Conservation (phyloP, 2,329 filamentous ascomycete species). For the Xylaria sp. region DNA sequence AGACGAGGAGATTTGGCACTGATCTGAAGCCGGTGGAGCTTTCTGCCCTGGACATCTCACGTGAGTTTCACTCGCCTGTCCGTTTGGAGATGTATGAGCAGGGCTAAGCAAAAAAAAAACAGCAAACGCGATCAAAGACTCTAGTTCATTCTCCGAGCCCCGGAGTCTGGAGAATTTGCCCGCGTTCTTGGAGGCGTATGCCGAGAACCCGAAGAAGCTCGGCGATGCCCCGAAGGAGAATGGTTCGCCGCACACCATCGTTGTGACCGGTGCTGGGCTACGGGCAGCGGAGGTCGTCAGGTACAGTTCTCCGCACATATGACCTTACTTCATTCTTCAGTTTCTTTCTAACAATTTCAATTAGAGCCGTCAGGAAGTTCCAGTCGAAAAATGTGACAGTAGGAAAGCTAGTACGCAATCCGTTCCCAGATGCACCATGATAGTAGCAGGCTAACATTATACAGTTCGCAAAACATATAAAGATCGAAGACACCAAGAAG, state of each 20-base stretch:
- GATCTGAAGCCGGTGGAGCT: constrained; percentile 87
- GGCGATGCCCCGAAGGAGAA: constrained; percentile 73
- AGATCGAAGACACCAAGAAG: constrained; percentile 84
- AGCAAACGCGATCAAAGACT: constrained; percentile 83
- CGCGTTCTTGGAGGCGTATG: constrained; percentile 77
- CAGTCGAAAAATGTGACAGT: constrained; percentile 82
- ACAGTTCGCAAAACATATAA: constrained; percentile 96
- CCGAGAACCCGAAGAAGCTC: constrained; percentile 68
- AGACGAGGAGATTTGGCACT: constrained; percentile 79
- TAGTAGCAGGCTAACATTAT: constrained; percentile 29
- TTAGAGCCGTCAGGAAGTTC: constrained; percentile 77
- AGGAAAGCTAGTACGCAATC: constrained; percentile 74
- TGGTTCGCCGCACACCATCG: constrained; percentile 84
- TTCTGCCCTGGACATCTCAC: constrained; percentile 82
- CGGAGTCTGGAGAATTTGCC: constrained; percentile 80
- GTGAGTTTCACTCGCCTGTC: constrained; percentile 57
- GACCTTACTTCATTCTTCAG: neutral
- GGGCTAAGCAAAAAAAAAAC: constrained; percentile 1
- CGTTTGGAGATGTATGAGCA: neutral
- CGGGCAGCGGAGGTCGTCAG: constrained; percentile 86
- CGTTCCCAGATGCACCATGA: neutral
- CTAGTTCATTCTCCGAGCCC: constrained; percentile 75
- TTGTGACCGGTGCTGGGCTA: constrained; percentile 86
- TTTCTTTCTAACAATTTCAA: neutral
- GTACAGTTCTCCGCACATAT: constrained; percentile 54